Evolutionary conservation across 805 yeast species (phyloP), one percentile per base, ranked within the genome.

Genomic region (Nakazawaea ernobii): DNA sequence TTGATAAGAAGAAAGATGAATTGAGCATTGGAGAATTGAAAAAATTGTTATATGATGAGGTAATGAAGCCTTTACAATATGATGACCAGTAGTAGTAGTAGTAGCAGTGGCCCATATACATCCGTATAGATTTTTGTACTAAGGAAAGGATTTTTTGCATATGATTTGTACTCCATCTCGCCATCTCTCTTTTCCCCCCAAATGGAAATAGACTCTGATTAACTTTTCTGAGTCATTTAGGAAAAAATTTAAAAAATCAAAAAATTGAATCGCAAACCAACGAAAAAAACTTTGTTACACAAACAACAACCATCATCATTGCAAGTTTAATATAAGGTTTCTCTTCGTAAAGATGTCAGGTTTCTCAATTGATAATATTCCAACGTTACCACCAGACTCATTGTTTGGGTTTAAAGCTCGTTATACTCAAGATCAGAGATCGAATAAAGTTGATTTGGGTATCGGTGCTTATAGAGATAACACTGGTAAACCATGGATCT

Each of bases 1-100:
- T 94, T 58, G 99, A 94, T 63, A 77, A 79, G 55, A 72, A 77
- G 51, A 91, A 91, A 63, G 95, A 90, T 55, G 86, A 84, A 48
- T 73, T 92, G 50, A 76, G 83, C 10, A 72, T 87, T 27, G 79
- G 77, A 42, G 95, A 92, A 60, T 72, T 94, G 60, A 89, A 90
- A 64, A 73, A 73, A 48, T 67, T 89, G 76, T 73, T 91, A 45
- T 86, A 84, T 66, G 83, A 82, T 39, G 97, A 90, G 64, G 87
- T 91, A 42, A 82, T 84, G 84, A 77, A 74, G 53, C 70, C 71
- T 17, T 52, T 67, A 32, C 54, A 51, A 30, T 46, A 40, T 27
- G 49, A 46, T 13, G 49, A 46, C 8, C 27, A 40, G 14, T n/a
- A 13, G 14, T 14, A 33, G 8, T 13, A 10, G n/a, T 30, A 45